Base-by-base conservation (phyloP, 2,329 filamentous ascomycete genomes). In the Proliferodiscus dingleyae region DNA sequence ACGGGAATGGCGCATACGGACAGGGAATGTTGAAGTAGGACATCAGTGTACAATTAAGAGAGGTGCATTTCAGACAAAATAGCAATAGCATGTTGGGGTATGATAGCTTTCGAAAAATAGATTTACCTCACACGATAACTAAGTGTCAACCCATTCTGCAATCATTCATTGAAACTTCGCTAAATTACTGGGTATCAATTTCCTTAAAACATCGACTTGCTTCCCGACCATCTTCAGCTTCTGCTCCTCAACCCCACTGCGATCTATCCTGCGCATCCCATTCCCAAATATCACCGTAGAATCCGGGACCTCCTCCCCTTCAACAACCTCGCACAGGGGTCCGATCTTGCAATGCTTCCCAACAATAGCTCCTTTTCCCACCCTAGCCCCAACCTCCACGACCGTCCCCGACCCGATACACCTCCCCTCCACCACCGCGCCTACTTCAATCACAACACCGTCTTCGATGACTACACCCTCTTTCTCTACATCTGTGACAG, bases 291-390 rank as follows among this genome's bases (percentile, higher is more conserved):
- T 69, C 4, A 89, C 84, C 0, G 80, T 83, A 61, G 77, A 80
- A 49, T 88, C 83, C 0, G 77, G 77, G 0, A 90, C 60, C 9
- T 70, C 66, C 24, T 80, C 76, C 0, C 77, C 75, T 8, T 80
- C 75, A 0, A 68, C 64, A 33, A 89, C 69, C 21, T 73, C 70
- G 19, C 77, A 82, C 48, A 78, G 72, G 0, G 85, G 75, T 6
- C 85, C 83, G 41, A 90, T 72, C 18, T 84, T 88, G 58, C 84
- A 85, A 61, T 88, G 78, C 73, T 83, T 81, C 43, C 82, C 82
- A 38, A 85, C 68, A 24, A 73, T 71, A 13, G 79, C 79, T 2
- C 80, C 80, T 42, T 72, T 74, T 21, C 81, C 79, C 45, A 86
- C 67, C 53, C 65, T 74, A 13, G 73, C 77, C 15, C 81, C 80